Conservation (phyloP, 108 stramenopile genomes). For the Chaetoceros tenuissimus region DNA sequence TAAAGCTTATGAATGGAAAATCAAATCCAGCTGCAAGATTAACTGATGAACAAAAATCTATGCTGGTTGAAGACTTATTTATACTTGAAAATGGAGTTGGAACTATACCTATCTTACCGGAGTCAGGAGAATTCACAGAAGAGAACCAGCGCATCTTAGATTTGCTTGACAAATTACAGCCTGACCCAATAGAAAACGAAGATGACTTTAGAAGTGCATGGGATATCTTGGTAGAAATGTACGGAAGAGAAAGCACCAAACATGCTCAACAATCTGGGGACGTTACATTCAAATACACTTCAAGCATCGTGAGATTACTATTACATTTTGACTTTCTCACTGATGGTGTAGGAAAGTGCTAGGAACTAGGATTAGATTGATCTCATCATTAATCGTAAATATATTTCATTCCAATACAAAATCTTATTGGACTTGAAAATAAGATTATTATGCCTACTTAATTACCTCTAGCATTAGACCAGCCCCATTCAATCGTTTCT, state of each 20-base stretch:
- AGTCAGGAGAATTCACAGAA: background rate
- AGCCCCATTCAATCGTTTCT: constrained; percentile 75
- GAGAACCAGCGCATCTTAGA: background rate
- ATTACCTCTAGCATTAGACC: constrained; percentile 37
- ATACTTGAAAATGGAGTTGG: background rate
- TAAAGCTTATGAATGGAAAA: background rate
- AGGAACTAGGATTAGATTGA: too few species aligned
- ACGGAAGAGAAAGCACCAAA: background rate
- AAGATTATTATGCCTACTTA: background rate
- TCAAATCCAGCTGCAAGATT: background rate
- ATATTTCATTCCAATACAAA: too few species aligned
- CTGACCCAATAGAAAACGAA: background rate
- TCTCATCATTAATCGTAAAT: too few species aligned
- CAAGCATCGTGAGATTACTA: background rate
- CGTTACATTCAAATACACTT: background rate
- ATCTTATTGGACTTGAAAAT: background rate
- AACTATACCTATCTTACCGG: background rate
- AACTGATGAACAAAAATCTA: background rate
- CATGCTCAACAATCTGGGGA: background rate
- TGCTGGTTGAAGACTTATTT: background rate
- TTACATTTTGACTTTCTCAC: background rate
- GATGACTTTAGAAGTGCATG: background rate
- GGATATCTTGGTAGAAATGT: background rate
- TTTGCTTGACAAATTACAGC: background rate
- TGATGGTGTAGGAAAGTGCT: background rate